A percentile compares a stretch with the other conserved stretches of the same genome.
phyloP scores from a whole-genome alignment of 495 filamentous ascomycete species.

The Talaromyces proteolyticus region DNA sequence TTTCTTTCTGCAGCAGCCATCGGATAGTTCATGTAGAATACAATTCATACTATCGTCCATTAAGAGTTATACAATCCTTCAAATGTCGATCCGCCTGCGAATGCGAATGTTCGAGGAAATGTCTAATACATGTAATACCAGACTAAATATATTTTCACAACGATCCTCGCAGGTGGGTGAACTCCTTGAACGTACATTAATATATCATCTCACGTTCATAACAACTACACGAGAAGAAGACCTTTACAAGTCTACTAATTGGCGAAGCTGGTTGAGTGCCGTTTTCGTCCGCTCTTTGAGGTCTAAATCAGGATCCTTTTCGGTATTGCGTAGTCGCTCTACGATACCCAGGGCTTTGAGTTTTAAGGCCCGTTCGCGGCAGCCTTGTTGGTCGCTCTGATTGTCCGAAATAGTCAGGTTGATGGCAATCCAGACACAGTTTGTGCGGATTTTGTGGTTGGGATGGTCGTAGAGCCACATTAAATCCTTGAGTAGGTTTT shows the following conservation, averaged over 20 bases:
- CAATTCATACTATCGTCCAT: no score
- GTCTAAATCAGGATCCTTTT: conserved; percentile 74
- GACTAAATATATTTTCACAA: no score
- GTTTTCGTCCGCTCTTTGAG: conserved; percentile 78
- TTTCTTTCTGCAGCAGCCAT: no score
- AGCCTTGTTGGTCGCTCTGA: conserved; percentile 51
- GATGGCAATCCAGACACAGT: conserved; percentile 73
- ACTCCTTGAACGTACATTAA: background rate
- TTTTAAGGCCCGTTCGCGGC: conserved; percentile 57
- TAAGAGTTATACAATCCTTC: no score
- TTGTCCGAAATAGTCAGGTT: conserved; percentile 82
- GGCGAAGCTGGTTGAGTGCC: conserved; percentile 59
- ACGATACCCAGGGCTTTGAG: conserved; percentile 67
- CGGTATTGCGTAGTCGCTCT: conserved; percentile 55
- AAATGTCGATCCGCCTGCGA: no score
- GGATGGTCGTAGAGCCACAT: conserved; percentile 60
- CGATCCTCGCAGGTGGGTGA: no score
- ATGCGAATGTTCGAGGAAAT: no score
- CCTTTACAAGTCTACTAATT: conserved; percentile 13
- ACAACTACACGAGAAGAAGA: background rate
- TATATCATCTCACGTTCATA: background rate
- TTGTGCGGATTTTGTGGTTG: conserved; percentile 62
- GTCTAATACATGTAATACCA: no score
- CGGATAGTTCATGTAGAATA: no score
- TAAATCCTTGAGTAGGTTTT: conserved; percentile 43